Evolutionary conservation across 257 asterid species (phyloP).

Genomic region (Lycium barbarum): DNA sequence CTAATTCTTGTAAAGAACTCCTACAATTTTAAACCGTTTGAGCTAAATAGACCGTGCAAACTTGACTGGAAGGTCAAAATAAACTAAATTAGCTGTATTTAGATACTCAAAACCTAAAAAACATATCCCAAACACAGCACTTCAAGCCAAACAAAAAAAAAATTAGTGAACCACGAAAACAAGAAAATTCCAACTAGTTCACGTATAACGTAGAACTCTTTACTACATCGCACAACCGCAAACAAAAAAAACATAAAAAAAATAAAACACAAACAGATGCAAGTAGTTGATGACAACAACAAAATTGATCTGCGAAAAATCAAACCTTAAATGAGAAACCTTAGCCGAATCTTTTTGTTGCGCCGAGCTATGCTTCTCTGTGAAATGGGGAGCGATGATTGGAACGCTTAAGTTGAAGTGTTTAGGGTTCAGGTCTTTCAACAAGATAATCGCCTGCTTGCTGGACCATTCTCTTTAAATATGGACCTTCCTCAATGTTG

Average conservation of each 20-base stretch:
- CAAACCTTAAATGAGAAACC: constrained; percentile 7
- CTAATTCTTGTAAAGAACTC: background rate
- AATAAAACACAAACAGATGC: background rate
- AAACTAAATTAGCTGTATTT: background rate
- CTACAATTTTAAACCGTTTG: background rate
- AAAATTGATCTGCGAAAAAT: background rate
- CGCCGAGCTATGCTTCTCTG: background rate
- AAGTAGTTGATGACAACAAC: background rate
- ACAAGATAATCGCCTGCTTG: background rate
- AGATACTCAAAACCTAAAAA: constrained; percentile 15
- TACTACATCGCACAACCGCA: background rate
- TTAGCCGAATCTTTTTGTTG: background rate
- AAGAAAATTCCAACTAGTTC: constrained; percentile 18
- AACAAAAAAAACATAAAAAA: background rate
- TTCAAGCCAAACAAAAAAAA: background rate
- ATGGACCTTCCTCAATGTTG: background rate
- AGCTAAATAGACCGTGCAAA: constrained; percentile 11
- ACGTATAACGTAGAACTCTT: background rate
- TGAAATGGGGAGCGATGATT: background rate
- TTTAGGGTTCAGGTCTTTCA: background rate
- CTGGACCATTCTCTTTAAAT: background rate
- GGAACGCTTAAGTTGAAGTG: background rate
- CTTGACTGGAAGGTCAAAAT: background rate
- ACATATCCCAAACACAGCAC: constrained; percentile 13
- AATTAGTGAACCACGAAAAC: background rate